Base-by-base conservation (phyloP, 164 flowering plant genomes). In the Sedum album region DNA sequence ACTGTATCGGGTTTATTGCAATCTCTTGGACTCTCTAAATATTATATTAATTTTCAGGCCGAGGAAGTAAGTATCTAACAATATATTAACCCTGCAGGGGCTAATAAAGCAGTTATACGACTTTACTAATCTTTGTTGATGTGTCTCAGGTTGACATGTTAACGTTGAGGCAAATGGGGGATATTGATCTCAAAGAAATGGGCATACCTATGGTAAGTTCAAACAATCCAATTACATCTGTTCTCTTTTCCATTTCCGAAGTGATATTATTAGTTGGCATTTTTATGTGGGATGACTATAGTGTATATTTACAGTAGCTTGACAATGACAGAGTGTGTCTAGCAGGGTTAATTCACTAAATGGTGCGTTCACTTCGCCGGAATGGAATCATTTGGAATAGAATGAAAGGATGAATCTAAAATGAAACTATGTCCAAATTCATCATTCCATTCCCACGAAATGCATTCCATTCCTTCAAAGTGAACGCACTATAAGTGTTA, bases 1-100 rank as follows among this genome's bases (percentile, higher is more conserved):
- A 77, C 73, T 39, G 86, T 82, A 38, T 26, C 73, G 51, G 70
- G 82, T 62, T 70, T 82, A 63, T 76, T 82, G 77, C 73, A 80
- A 31, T 72, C 81, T 23, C 82, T 82, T 69, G 82, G 81, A 62
- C 67, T 82, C 68, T 76, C 71, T 33, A 82, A 82, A 66, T 82
- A 82, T 61, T 67, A 68, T 60, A 75, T 80, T 75, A 23, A 15
- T 66, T 82, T 82, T 68, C 82, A 74, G 70, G 86, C 83, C 31
- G 86, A 82, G 70, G 86, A 82, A 71, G 86, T 82, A 51, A 76
- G 81, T 44, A 33, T 53, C 3, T 20, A 10, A 18, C 66, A 35
- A 35, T n/a, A 11, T 8, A 36, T 23, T 21, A 10, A 5, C 38
- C 28, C 20, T 18, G 66, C 44, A 64, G 44, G 2, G 6, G 13